phyloP scores from a whole-genome alignment of 345 rosid genomes.

The Brassica rapa region DNA sequence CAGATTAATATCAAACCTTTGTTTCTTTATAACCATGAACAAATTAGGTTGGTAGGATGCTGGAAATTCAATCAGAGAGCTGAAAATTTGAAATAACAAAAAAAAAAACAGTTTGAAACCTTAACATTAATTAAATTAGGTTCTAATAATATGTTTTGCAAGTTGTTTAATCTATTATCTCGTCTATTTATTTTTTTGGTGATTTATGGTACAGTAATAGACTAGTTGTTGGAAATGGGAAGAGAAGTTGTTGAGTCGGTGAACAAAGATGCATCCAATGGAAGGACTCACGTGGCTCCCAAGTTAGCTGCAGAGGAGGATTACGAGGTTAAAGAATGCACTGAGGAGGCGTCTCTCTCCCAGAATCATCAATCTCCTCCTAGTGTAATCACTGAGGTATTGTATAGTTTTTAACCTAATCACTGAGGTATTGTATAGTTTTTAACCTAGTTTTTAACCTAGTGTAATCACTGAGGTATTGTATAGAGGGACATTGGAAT shows the following conservation, averaged over 20 bases:
- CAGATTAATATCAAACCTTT: neutral
- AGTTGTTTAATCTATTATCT: neutral
- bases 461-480: slow-evolving; percentile 15
- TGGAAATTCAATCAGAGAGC: neutral
- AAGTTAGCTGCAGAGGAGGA: slow-evolving; percentile 52
- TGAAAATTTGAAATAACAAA: neutral
- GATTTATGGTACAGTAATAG: slow-evolving; percentile 27
- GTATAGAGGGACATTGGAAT: neutral
- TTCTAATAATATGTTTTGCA: neutral
- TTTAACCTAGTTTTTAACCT: no score
- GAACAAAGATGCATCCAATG: slow-evolving; percentile 41
- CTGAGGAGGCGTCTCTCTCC: slow-evolving; percentile 14
- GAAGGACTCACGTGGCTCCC: slow-evolving; percentile 47
- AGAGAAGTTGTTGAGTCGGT: slow-evolving; percentile 49
- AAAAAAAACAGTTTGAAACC: neutral
- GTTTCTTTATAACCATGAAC: neutral
- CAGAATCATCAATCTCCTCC: slow-evolving; percentile 25
- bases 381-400: slow-evolving; percentile 15
- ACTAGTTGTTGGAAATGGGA: slow-evolving; percentile 59
- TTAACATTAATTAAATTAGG: neutral
- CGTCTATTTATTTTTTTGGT: neutral
- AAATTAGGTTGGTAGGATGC: neutral
- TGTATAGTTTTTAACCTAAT: neutral
- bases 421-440: slow-evolving; percentile 10
- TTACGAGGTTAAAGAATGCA: slow-evolving; percentile 55